Percentiles rank a stretch among this genome's conserved stretches.
These are phyloP conservation scores for Quercus robur DNA, from an alignment of 306 rosid species.

Conservation along the genomic window DNA sequence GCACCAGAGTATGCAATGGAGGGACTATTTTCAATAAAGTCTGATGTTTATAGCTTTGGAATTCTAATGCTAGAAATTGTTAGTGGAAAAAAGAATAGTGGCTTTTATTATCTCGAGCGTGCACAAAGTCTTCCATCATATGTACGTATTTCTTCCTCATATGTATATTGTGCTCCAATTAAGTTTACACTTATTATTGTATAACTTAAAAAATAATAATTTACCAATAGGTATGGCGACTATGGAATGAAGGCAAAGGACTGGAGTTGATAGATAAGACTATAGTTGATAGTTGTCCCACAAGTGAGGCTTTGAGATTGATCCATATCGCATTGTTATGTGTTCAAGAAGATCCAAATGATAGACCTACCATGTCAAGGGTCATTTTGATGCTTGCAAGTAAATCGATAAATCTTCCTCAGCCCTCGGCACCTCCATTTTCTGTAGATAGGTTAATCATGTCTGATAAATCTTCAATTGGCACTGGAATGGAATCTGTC, in stretches of 20 bases:
- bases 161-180: too few relatives aligned
- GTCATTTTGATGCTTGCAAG: slow-evolving; percentile 9
- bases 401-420: slow-evolving; percentile 1
- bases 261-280: neutral
- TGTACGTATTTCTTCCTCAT: neutral
- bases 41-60: slow-evolving; percentile 31
- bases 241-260: slow-evolving; percentile 18
- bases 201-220: too few relatives aligned
- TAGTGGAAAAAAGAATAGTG: slow-evolving; percentile 1
- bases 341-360: too few relatives aligned
- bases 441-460: neutral
- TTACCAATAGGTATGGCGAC: slow-evolving; percentile 17
- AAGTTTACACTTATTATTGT: too few relatives aligned
- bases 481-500: too few relatives aligned
- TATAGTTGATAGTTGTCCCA: neutral
- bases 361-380: too few relatives aligned
- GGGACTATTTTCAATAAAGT: slow-evolving; percentile 9
- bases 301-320: neutral
- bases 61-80: slow-evolving; percentile 19
- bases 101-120: neutral
- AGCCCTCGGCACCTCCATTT: slow-evolving; percentile 5
- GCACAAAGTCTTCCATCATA: neutral
- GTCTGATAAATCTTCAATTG: neutral
- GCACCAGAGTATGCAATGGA: too few relatives aligned
- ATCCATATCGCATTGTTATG: too few relatives aligned